phyloP scores from a whole-genome alignment of 305 asterid species.

The Fraxinus paxiana region DNA sequence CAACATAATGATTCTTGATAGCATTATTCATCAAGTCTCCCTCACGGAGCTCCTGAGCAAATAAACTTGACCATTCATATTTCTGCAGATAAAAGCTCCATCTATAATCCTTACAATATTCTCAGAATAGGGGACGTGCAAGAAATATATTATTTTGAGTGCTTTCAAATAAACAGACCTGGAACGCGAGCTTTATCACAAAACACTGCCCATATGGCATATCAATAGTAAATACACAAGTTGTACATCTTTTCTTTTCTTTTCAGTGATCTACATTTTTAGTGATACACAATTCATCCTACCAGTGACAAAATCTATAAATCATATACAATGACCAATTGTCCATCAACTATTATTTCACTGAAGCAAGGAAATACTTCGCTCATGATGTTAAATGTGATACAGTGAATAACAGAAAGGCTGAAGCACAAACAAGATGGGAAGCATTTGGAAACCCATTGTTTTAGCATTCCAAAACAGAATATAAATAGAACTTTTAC shows the following conservation, averaged over 20 bases:
- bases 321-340: not conserved
- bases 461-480: not conserved
- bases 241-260: not conserved
- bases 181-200: not conserved
- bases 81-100: not conserved
- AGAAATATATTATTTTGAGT: not conserved
- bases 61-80: not conserved
- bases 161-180: not conserved
- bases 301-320: not conserved
- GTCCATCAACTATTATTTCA: not conserved
- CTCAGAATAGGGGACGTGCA: not conserved
- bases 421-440: not conserved
- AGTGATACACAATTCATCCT: not conserved
- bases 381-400: not conserved
- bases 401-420: not conserved
- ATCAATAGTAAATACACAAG: not conserved
- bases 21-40: not conserved
- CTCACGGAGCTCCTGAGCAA: not conserved
- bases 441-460: not conserved
- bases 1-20: not conserved
- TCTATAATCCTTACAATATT: not conserved
- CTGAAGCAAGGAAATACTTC: not conserved
- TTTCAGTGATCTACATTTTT: not conserved
- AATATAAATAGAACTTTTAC: constrained; percentile 22
- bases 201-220: not conserved